Base-by-base conservation (phyloP, 2,329 filamentous ascomycete species). In the Chrysoporthe austroafricana region DNA sequence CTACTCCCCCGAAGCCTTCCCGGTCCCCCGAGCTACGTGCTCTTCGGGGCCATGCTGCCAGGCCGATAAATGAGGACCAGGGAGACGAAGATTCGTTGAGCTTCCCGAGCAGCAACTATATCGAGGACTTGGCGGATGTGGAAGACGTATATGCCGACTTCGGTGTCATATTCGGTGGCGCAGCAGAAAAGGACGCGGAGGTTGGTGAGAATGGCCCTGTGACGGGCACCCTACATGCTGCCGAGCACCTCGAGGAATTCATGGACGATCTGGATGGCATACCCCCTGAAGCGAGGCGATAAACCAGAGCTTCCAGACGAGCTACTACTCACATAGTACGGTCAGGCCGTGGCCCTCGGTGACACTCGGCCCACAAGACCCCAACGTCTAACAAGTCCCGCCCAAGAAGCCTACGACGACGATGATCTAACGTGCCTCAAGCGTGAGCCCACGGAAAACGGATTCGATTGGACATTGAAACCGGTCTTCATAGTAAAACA, bases 141-240 rank as follows among this genome's bases (percentile, higher is more conserved):
- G 84, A 84, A 32, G 81, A 84, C 46, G 83, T 87, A 50, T 87
- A 87, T 69, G 84, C 84, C 14, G 84, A 87, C 69, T 87, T 87
- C 68, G 80, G 83, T 5, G 79, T 84, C 36, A 77, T 86, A 3
- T 86, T 87, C 70, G 80, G 81, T 3, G 77, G 77, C 1, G 71
- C 62, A 4, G 70, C 72, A 4, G 77, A 76, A 5, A 78, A 81
- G 9, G 76, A 77, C 2, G 80, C 80, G 21, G 77, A 4, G 8
- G 52, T 39, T 7, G 8, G 58, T 5, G 67, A 67, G 59, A 16
- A 18, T 6, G 44, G 42, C 6, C n/a, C 26, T 21, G 26, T 50
- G 21, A 50, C 65, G 44, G 26, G 46, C 13, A 21, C 26, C 3
- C 43, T 52, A 9, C 36, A 42, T 21, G 56, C 44, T 5, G 66